Percentiles rank a stretch among this genome's conserved stretches.
Evolutionary conservation across 805 yeast genomes (phyloP).

Genomic region (Saccharomycopsis guyanensis): DNA sequence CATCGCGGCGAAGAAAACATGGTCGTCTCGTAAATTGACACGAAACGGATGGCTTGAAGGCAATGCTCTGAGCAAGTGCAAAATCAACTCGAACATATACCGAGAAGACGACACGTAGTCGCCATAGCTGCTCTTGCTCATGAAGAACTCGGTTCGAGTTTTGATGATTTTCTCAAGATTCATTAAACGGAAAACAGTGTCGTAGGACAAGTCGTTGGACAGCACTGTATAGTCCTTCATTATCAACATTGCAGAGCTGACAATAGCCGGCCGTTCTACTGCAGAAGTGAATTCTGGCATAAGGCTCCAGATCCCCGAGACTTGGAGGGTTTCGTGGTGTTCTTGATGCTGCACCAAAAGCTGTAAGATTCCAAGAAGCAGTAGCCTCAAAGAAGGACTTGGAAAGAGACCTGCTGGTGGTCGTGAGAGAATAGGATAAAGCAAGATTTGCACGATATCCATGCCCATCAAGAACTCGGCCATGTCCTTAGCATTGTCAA

Average conservation of each 20-base stretch:
- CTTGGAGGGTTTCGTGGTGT: too few relatives aligned
- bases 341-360: too few relatives aligned
- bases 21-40: neutral
- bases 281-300: too few relatives aligned
- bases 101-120: neutral
- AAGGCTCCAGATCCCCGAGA: too few relatives aligned
- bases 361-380: neutral
- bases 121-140: too few relatives aligned
- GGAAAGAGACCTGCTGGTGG: neutral
- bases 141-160: too few relatives aligned
- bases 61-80: neutral
- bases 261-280: too few relatives aligned
- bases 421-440: neutral
- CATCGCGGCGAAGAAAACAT: neutral
- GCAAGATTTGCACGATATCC: neutral
- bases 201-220: too few relatives aligned
- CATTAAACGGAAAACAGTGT: too few relatives aligned
- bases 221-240: neutral
- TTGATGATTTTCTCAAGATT: too few relatives aligned
- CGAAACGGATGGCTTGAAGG: neutral
- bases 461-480: neutral
- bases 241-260: neutral
- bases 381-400: neutral
- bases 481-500: neutral
- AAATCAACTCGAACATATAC: neutral